Evolutionary conservation across 1,284 basidiomycete species (phyloP).

Genomic region (Trichosporon sp.): DNA sequence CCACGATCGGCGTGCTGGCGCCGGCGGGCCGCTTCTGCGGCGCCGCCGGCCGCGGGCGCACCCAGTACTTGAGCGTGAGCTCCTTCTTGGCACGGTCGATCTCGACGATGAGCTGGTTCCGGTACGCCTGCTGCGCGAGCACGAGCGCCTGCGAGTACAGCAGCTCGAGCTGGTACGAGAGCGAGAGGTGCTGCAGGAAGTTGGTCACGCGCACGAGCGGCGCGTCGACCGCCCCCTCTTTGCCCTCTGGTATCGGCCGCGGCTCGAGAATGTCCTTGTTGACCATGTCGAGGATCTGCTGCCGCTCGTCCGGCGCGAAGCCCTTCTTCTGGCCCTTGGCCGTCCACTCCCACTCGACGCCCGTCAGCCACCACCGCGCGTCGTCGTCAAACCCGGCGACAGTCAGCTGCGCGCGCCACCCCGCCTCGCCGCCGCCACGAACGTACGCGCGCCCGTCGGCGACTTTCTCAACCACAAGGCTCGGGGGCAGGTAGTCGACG

Average conservation of each 20-base stretch:
- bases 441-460: constrained; percentile 37
- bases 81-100: constrained; percentile 34
- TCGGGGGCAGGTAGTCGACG: constrained; percentile 41
- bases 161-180: constrained; percentile 42
- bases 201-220: constrained; percentile 43
- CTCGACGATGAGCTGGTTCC: constrained; percentile 37
- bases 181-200: constrained; percentile 41
- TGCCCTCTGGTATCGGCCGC: constrained; percentile 12
- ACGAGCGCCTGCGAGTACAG: constrained; percentile 37
- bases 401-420: constrained; percentile 39
- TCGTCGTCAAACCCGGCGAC: constrained; percentile 39
- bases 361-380: constrained; percentile 43
- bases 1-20: constrained; percentile 25
- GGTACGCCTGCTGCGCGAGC: constrained; percentile 35
- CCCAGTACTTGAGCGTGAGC: constrained; percentile 39
- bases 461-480: constrained; percentile 34
- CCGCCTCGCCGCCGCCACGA: constrained; percentile 25
- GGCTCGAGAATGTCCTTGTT: constrained; percentile 37
- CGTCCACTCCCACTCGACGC: constrained; percentile 43
- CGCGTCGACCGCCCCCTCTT: constrained; percentile 29
- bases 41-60: constrained; percentile 18
- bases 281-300: constrained; percentile 40
- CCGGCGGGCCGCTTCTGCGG: not conserved
- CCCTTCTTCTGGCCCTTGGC: constrained; percentile 17
- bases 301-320: constrained; percentile 33